Conservation (phyloP, 768 basidiomycete genomes). For the Suillus luteus region DNA sequence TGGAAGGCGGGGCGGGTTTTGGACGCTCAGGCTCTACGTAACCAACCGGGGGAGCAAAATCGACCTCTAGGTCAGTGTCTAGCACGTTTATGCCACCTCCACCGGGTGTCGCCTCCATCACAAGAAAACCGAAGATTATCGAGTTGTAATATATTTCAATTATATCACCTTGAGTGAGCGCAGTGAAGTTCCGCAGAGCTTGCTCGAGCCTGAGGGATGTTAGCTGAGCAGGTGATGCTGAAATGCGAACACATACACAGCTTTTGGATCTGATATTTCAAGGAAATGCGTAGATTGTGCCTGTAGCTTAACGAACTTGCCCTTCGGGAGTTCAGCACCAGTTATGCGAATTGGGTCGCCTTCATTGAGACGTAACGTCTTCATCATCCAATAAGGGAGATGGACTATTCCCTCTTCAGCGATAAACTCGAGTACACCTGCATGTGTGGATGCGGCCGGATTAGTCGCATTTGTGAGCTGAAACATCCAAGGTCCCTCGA, state of each 20-base stretch:
- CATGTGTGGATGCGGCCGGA: slow-evolving; percentile 84
- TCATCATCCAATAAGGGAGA: slow-evolving; percentile 99
- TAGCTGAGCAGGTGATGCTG: neutral
- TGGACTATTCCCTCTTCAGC: slow-evolving; percentile 95
- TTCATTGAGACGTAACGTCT: slow-evolving; percentile 87
- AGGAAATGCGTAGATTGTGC: slow-evolving; percentile 94
- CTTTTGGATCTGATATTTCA: slow-evolving; percentile 96
- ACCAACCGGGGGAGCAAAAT: slow-evolving; percentile 90
- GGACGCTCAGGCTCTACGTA: slow-evolving; percentile 94
- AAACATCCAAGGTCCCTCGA: slow-evolving; percentile 95
- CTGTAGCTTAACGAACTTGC: slow-evolving; percentile 95
- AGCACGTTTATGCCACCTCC: slow-evolving; percentile 86
- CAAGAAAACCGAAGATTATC: slow-evolving; percentile 90
- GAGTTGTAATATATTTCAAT: slow-evolving; percentile 98
- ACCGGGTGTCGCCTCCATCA: slow-evolving; percentile 91
- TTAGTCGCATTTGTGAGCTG: slow-evolving; percentile 89
- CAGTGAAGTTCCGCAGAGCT: slow-evolving; percentile 89
- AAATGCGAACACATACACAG: slow-evolving; percentile 67
- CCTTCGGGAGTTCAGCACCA: slow-evolving; percentile 85
- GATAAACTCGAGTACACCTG: slow-evolving; percentile 98
- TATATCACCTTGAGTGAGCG: slow-evolving; percentile 92
- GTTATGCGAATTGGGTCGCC: slow-evolving; percentile 95
- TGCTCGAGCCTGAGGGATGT: slow-evolving; percentile 75
- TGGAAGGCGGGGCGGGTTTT: slow-evolving; percentile 76
- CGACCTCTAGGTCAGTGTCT: slow-evolving; percentile 97